Base-by-base conservation (phyloP, 1,139 yeast genomes). In the Diutina ranongensis region DNA sequence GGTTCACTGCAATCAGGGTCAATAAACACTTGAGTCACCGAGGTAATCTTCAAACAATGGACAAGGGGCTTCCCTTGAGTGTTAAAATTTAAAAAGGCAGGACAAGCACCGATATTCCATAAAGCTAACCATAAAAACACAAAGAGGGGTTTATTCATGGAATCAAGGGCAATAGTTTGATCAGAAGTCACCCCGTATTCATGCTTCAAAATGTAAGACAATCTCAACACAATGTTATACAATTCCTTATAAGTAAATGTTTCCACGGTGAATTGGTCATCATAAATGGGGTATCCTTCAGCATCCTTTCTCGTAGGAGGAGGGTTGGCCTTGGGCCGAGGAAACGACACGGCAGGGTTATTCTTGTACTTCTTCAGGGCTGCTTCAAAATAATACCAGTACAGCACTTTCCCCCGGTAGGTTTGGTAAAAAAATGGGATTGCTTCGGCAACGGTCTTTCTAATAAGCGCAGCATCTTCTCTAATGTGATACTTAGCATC, bases 61-160 rank as follows among this genome's bases (percentile, higher is more conserved):
- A 80, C 75, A 53, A 89, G 71, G 0, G 95, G 83, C 49, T 74
- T 71, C 44, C 84, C 92, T 47, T 74, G 71, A 46, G 85, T 72
- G 60, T 88, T 89, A 65, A 80, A 86, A 63, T 89, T 89, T 57
- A 89, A 65, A 55, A 89, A 83, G 1, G 95, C 88, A 0, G 97
- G 97, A 15, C 74, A 63, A 1, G 96, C 96, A 27, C 97, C 97
- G 46, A 89, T 70, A 55, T 87, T 84, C 97, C 97, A 88, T 46
- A 85, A 64, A 0, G 96, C 83, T 51, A 85, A 70, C 95, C 96
- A 86, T 41, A 84, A 60, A 47, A 88, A 72, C 22, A 88, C 62
- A 55, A 85, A 86, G 53, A 87, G 68, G 1, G 96, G 95, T 58
- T 83, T 85, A 63, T 89, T 89, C 62, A 85, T 83, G 57, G 80